A percentile compares a stretch with the other conserved stretches of the same genome.
Conservation (phyloP, 768 basidiomycete genomes). For the Mycena indigotica region DNA sequence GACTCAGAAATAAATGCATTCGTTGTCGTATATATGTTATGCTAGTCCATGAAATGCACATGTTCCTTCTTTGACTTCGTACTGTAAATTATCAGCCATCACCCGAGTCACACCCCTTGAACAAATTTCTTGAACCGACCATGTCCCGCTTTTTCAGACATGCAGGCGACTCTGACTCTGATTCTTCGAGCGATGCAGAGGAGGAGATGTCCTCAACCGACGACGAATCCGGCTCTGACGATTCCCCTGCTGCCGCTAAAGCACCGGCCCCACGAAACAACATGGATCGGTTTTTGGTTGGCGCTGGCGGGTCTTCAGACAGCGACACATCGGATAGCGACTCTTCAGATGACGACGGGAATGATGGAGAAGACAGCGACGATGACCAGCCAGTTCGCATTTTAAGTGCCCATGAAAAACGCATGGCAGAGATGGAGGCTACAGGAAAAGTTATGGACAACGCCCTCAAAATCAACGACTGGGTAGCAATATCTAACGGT, state of each 20-base stretch:
- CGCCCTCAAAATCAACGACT: constrained; percentile 94
- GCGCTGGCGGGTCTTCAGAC: constrained; percentile 58
- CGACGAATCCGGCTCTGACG: too few species aligned
- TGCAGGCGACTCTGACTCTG: constrained; percentile 78
- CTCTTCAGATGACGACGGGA: constrained; percentile 51
- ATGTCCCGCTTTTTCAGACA: constrained; percentile 93
- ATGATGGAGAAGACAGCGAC: constrained; percentile 62
- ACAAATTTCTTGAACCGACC: constrained; percentile 7
- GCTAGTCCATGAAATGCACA: constrained; percentile 22
- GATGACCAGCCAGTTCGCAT: constrained; percentile 73
- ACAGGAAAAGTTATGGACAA: constrained; percentile 92
- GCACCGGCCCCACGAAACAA: constrained; percentile 50
- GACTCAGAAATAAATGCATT: constrained; percentile 19
- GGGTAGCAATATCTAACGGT: constrained; percentile 91
- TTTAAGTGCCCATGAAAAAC: constrained; percentile 89
- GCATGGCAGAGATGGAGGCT: constrained; percentile 92
- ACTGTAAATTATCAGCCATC: background rate
- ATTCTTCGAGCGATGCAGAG: constrained; percentile 70
- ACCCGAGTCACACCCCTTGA: background rate
- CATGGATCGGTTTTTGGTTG: constrained; percentile 81
- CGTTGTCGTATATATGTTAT: constrained; percentile 14
- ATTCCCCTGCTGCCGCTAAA: constrained; percentile 49
- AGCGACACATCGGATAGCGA: constrained; percentile 56
- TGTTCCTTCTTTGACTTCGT: background rate
- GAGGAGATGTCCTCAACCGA: constrained; percentile 79